phyloP scores from a whole-genome alignment of 2,329 filamentous ascomycete species.

The Penicillium crustosum region DNA sequence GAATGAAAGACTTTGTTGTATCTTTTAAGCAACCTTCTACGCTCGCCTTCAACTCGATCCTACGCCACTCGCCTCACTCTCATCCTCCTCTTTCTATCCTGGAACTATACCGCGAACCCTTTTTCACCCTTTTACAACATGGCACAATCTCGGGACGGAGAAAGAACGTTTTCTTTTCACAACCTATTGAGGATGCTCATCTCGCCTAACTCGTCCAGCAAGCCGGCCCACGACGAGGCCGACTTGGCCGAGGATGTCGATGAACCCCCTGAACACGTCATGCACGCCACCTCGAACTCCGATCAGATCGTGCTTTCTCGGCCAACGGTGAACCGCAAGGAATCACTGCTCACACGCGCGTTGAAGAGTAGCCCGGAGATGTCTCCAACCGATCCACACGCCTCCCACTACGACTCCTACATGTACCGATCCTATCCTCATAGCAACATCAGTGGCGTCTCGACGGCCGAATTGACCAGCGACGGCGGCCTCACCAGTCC shows the following conservation, averaged over 20 bases:
- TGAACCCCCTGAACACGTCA: slow-evolving; percentile 72
- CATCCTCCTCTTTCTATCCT: background rate
- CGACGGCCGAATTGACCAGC: slow-evolving; percentile 89
- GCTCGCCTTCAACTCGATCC: slow-evolving; percentile 15
- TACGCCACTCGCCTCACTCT: slow-evolving; percentile 15
- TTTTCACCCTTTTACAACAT: slow-evolving; percentile 22
- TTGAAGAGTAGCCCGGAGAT: slow-evolving; percentile 67
- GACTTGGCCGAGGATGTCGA: slow-evolving; percentile 76
- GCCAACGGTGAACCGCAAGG: slow-evolving; percentile 57
- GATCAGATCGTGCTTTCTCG: slow-evolving; percentile 43
- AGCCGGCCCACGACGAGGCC: slow-evolving; percentile 50
- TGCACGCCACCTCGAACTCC: slow-evolving; percentile 32
- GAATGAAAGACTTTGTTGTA: slow-evolving; percentile 18
- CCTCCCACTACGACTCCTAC: slow-evolving; percentile 47
- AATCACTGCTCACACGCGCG: slow-evolving; percentile 85
- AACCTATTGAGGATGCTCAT: slow-evolving; percentile 48
- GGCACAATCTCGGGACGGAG: slow-evolving; percentile 34
- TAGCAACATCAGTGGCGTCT: slow-evolving; percentile 77
- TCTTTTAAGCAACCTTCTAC: slow-evolving; percentile 8
- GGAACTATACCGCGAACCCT: slow-evolving; percentile 11
- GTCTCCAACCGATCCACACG: slow-evolving; percentile 35
- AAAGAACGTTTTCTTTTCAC: slow-evolving; percentile 40
- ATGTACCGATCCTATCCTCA: slow-evolving; percentile 60
- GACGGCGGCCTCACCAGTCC: slow-evolving; percentile 90
- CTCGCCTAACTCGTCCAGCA: slow-evolving; percentile 42